Conservation (phyloP, 176 grass and related monocot species). For the Bonia amplexicaulis region DNA sequence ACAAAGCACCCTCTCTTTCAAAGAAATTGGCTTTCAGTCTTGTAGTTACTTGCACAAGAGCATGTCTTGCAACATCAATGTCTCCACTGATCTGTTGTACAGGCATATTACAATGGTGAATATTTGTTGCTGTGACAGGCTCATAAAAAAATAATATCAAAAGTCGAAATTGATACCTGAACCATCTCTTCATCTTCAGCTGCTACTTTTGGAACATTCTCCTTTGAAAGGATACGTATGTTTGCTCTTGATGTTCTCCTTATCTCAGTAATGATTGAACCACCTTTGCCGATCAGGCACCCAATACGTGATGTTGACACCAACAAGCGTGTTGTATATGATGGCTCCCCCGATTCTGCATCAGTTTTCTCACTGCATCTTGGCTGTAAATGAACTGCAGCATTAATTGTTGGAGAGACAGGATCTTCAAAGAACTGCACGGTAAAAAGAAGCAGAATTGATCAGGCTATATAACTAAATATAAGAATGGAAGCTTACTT, state of each 20-base stretch:
- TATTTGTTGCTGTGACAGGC: background rate
- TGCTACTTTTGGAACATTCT: conserved; percentile 92
- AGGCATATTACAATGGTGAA: conserved; percentile 8
- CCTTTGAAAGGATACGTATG: conserved; percentile 95
- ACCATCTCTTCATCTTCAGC: conserved; percentile 97
- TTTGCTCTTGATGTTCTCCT: conserved; percentile 75
- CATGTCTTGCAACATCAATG: conserved; percentile 70
- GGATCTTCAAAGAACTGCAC: conserved; percentile 93
- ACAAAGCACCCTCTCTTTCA: conserved; percentile 81
- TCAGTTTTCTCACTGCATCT: conserved; percentile 91
- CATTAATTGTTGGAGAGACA: conserved; percentile 86
- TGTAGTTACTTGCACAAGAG: conserved; percentile 84
- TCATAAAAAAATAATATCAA: background rate
- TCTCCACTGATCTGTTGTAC: conserved; percentile 75
- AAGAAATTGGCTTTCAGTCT: conserved; percentile 97
- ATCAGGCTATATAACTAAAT: conserved; percentile 11
- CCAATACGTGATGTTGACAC: conserved; percentile 92
- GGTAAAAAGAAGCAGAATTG: background rate
- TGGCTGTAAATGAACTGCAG: conserved; percentile 78
- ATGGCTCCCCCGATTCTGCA: conserved; percentile 50
- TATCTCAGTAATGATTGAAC: conserved; percentile 92
- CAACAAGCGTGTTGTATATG: conserved; percentile 83
- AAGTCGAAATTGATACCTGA: conserved; percentile 54
- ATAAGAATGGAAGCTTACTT: background rate
- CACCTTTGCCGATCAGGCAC: conserved; percentile 95